Conservation (phyloP, 352 stramenopile species). For the Phytophthora sansomeana region DNA sequence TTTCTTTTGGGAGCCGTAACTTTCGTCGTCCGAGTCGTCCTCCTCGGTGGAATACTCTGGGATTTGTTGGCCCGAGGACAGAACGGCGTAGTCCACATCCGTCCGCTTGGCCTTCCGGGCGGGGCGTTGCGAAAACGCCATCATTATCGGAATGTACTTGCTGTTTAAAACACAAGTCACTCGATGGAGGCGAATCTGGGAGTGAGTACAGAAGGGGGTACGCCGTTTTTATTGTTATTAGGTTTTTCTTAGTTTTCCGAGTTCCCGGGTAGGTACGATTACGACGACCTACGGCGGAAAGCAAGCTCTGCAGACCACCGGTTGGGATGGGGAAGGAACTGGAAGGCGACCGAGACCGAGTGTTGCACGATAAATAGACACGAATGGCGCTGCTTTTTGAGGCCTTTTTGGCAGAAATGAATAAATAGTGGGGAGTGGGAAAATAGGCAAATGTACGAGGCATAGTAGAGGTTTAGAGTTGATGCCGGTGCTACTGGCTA, state of each 20-base stretch:
- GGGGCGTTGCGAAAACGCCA: conserved; percentile 45
- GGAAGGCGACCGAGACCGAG: conserved; percentile 12
- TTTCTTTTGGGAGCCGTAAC: conserved; percentile 50
- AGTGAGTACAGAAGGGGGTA: conserved; percentile 41
- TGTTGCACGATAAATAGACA: conserved; percentile 31
- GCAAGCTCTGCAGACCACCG: conserved; percentile 32
- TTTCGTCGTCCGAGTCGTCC: conserved; percentile 68
- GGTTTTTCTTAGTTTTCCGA: conserved; percentile 38
- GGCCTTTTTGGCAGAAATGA: too few species aligned
- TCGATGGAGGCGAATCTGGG: conserved; percentile 38
- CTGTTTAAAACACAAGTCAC: conserved; percentile 8
- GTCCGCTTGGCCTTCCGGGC: conserved; percentile 76
- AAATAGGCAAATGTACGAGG: too few species aligned
- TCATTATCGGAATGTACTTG: conserved; percentile 16
- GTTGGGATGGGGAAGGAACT: conserved; percentile 40
- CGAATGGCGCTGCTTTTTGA: too few species aligned
- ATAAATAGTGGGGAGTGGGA: too few species aligned
- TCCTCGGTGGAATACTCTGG: conserved; percentile 82
- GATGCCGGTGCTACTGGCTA: not conserved
- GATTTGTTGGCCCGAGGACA: conserved; percentile 80
- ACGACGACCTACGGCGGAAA: conserved; percentile 18
- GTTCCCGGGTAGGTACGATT: conserved; percentile 37
- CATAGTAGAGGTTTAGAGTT: too few species aligned
- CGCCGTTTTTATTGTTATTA: conserved; percentile 34
- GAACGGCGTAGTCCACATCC: conserved; percentile 82